phyloP scores from a whole-genome alignment of 805 yeast genomes.

The Yarrowia bubula region DNA sequence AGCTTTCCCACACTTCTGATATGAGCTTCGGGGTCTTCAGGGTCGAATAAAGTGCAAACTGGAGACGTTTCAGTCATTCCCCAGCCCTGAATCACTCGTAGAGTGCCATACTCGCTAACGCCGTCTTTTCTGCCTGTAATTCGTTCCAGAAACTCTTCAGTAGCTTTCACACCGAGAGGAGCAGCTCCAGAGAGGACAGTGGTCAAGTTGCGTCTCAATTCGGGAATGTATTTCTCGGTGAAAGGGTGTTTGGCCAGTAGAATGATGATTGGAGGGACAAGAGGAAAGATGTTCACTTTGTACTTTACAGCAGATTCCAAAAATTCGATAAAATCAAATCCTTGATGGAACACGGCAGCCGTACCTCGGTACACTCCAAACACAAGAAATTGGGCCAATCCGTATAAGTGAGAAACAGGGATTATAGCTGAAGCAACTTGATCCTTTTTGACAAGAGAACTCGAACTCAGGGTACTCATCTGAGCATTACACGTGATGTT shows the following conservation, averaged over 20 bases:
- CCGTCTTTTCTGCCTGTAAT: conserved; percentile 28
- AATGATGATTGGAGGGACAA: conserved; percentile 46
- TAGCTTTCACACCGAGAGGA: conserved; percentile 39
- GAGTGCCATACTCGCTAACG: not conserved
- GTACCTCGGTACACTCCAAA: conserved; percentile 31
- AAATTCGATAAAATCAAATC: conserved; percentile 40
- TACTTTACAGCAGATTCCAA: conserved; percentile 36
- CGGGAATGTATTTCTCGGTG: conserved; percentile 44
- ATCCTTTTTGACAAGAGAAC: conserved; percentile 29
- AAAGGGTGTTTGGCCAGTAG: conserved; percentile 48
- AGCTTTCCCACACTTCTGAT: not conserved
- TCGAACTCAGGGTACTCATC: conserved; percentile 42
- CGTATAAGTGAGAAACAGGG: conserved; percentile 39
- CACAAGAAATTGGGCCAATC: conserved; percentile 36
- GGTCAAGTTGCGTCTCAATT: conserved; percentile 44
- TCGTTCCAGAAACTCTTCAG: conserved; percentile 1
- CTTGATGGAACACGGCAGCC: conserved; percentile 35
- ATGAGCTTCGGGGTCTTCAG: conserved; percentile 1
- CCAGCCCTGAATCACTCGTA: conserved; percentile 28
- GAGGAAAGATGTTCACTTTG: conserved; percentile 43
- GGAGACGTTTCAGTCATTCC: conserved; percentile 29
- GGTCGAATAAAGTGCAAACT: conserved; percentile 18
- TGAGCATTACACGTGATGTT: conserved; percentile 47
- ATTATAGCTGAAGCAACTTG: conserved; percentile 34
- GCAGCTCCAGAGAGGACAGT: conserved; percentile 50